phyloP scores from a whole-genome alignment of 768 basidiomycete species.

The Lactarius quietus region DNA sequence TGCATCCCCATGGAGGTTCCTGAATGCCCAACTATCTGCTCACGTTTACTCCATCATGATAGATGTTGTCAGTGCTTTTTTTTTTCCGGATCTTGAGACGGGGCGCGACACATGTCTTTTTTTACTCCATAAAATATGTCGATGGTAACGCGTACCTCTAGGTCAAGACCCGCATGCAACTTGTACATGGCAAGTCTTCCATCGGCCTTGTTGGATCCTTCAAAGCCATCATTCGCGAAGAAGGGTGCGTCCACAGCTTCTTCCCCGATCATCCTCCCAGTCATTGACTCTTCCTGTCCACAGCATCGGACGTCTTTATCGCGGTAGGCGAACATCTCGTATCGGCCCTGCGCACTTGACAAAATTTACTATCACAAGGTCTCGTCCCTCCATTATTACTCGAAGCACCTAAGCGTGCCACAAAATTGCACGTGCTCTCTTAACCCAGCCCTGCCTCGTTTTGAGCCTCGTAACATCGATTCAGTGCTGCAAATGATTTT shows the following conservation, averaged over 20 bases:
- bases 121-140: background rate
- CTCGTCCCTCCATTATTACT: slow-evolving; percentile 93
- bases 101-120: background rate
- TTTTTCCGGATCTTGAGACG: background rate
- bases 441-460: slow-evolving; percentile 12
- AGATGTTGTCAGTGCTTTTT: slow-evolving; percentile 86
- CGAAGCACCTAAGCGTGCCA: slow-evolving; percentile 97
- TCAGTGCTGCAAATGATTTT: slow-evolving; percentile 80
- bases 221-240: slow-evolving; percentile 75
- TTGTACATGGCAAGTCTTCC: slow-evolving; percentile 78
- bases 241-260: slow-evolving; percentile 62
- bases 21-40: background rate
- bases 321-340: slow-evolving; percentile 49
- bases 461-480: slow-evolving; percentile 17
- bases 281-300: slow-evolving; percentile 6
- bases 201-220: slow-evolving; percentile 83
- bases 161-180: slow-evolving; percentile 98
- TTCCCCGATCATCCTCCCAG: slow-evolving; percentile 22
- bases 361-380: slow-evolving; percentile 40
- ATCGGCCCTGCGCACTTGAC: background rate
- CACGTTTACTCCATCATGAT: background rate
- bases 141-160: slow-evolving; percentile 32
- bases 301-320: slow-evolving; percentile 80
- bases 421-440: slow-evolving; percentile 71
- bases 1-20: slow-evolving; percentile 2